Conservation (phyloP, 805 yeast species). For the Teunomyces pallodes region DNA sequence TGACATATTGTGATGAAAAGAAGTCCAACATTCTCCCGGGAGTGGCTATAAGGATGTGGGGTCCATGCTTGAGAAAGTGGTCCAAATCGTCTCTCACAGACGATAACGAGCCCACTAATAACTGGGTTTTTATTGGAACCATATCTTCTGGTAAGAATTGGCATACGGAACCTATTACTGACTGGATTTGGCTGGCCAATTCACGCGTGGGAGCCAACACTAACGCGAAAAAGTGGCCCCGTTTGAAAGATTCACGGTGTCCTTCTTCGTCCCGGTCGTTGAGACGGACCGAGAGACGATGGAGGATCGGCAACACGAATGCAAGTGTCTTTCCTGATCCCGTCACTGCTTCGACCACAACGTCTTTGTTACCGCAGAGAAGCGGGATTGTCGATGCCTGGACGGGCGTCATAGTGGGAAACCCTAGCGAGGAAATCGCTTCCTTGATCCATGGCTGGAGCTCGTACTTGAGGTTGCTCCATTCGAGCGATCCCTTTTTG, state of each 20-base stretch:
- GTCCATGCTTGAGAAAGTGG: slow-evolving; percentile 48
- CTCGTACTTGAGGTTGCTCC: slow-evolving; percentile 55
- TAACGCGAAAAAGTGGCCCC: slow-evolving; percentile 70
- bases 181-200: slow-evolving; percentile 65
- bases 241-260: slow-evolving; percentile 35
- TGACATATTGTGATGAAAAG: slow-evolving; percentile 55
- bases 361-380: slow-evolving; percentile 81
- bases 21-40: slow-evolving; percentile 89
- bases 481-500: slow-evolving; percentile 46
- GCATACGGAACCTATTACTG: slow-evolving; percentile 61
- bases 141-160: slow-evolving; percentile 53
- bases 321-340: slow-evolving; percentile 99
- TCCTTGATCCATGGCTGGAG: slow-evolving; percentile 69
- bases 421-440: slow-evolving; percentile 75
- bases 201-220: slow-evolving; percentile 75
- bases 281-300: slow-evolving; percentile 48
- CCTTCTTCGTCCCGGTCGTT: slow-evolving; percentile 20
- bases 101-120: slow-evolving; percentile 61
- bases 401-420: slow-evolving; percentile 87
- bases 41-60: slow-evolving; percentile 83
- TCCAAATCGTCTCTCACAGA: slow-evolving; percentile 71
- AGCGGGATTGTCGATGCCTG: slow-evolving; percentile 94
- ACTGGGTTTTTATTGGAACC: slow-evolving; percentile 50
- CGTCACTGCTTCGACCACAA: slow-evolving; percentile 94
- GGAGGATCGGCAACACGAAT: slow-evolving; percentile 77